Percentiles rank a stretch among this genome's conserved stretches.
phyloP scores from a whole-genome alignment of 805 yeast genomes.

The Clavispora fructus region DNA sequence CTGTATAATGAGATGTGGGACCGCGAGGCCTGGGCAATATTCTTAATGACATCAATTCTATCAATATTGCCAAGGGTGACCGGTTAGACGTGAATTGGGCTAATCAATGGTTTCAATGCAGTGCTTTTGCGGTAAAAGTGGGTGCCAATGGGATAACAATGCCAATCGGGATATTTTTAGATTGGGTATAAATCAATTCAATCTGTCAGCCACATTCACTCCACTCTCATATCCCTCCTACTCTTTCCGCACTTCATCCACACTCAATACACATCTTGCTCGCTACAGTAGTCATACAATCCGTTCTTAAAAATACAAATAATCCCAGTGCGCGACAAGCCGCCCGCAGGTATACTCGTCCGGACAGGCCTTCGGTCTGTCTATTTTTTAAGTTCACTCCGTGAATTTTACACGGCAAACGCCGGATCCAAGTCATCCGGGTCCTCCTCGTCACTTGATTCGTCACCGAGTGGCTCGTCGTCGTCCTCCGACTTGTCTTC shows the following conservation, averaged over 20 bases:
- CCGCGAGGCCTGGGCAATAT: too few relatives aligned
- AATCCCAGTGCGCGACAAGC: not conserved
- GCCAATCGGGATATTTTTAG: too few relatives aligned
- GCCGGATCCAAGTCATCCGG: conserved; percentile 21
- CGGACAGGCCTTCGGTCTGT: not conserved
- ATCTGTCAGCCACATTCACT: too few relatives aligned
- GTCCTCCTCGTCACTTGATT: conserved; percentile 5
- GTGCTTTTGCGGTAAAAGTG: too few relatives aligned
- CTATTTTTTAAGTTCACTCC: not conserved
- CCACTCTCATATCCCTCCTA: too few relatives aligned
- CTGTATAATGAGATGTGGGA: not conserved
- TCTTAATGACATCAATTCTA: too few relatives aligned
- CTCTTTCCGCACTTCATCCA: too few relatives aligned
- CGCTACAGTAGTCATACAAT: not conserved
- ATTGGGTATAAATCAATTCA: too few relatives aligned
- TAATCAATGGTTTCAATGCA: too few relatives aligned
- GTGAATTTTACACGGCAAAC: conserved; percentile 12
- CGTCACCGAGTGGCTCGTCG: conserved; percentile 5
- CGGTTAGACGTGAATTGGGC: too few relatives aligned
- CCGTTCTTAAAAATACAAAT: conserved; percentile 1
- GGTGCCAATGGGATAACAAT: too few relatives aligned
- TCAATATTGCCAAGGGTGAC: too few relatives aligned
- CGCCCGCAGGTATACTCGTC: not conserved
- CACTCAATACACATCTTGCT: not conserved
- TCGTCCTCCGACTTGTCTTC: conserved; percentile 2